Conservation (phyloP, 805 yeast species). For the Komagataella pastoris region DNA sequence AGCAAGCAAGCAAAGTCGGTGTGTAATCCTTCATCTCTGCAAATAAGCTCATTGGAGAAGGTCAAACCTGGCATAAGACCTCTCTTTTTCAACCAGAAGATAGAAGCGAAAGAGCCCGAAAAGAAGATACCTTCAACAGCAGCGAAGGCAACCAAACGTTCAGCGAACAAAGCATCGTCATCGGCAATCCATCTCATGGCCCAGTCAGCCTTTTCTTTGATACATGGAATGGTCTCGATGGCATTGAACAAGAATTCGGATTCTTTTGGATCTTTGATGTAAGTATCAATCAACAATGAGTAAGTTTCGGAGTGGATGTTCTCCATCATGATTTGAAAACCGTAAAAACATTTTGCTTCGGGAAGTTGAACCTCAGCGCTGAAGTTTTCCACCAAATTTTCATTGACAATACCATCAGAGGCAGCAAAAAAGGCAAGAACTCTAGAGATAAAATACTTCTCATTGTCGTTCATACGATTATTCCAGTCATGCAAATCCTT, state of each 20-base stretch:
- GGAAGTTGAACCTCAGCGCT: conserved; percentile 95
- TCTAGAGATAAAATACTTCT: conserved; percentile 83
- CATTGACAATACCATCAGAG: conserved; percentile 96
- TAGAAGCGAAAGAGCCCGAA: conserved; percentile 96
- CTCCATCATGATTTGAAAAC: conserved; percentile 99
- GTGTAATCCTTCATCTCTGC: conserved; percentile 98
- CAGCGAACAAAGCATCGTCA: conserved; percentile 79
- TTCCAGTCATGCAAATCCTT: conserved; percentile 94
- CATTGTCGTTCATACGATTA: conserved; percentile 75
- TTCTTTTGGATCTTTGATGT: conserved; percentile 93
- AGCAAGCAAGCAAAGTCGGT: conserved; percentile 96
- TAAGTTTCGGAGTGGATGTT: conserved; percentile 97
- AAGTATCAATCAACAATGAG: conserved; percentile 86
- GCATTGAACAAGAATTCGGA: conserved; percentile 87
- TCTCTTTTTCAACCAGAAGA: conserved; percentile 97
- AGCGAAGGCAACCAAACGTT: conserved; percentile 95
- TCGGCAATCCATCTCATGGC: conserved; percentile 95
- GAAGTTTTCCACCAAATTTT: conserved; percentile 93
- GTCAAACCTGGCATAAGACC: conserved; percentile 99
- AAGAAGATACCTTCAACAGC: conserved; percentile 98
- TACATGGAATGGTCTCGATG: conserved; percentile 91
- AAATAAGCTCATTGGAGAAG: conserved; percentile 92
- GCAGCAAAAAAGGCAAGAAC: conserved; percentile 98
- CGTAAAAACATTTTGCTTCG: conserved; percentile 97
- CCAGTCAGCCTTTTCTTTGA: conserved; percentile 97